A percentile compares a stretch with the other conserved stretches of the same genome.
Conservation (phyloP, 2,329 filamentous ascomycete species). For the Microdochium bolleyi region DNA sequence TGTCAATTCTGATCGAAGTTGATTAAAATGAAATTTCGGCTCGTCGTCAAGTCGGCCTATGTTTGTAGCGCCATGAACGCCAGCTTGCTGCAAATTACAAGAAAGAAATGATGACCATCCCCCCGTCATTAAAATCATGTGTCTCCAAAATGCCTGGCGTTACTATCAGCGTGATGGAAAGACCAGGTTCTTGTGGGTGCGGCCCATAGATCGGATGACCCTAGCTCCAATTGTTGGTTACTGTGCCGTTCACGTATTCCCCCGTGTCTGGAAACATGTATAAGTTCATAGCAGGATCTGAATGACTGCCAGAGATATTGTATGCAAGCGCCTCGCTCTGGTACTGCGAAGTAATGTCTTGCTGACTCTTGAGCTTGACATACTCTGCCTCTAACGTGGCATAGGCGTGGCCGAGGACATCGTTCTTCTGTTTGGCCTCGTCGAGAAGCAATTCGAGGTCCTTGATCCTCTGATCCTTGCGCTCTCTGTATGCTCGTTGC, state of each 20-base stretch:
- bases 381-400: slow-evolving; percentile 37
- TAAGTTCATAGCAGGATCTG: slow-evolving; percentile 12
- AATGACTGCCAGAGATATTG: slow-evolving; percentile 10
- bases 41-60: neutral
- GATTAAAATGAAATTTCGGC: neutral
- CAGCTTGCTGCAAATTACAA: neutral
- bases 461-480: slow-evolving; percentile 57
- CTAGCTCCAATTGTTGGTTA: neutral
- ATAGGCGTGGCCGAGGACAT: slow-evolving; percentile 46
- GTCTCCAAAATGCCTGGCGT: neutral
- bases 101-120: neutral
- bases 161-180: neutral
- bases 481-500: slow-evolving; percentile 52
- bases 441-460: slow-evolving; percentile 51
- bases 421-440: slow-evolving; percentile 46
- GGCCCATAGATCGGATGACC: neutral
- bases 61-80: neutral
- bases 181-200: neutral
- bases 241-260: slow-evolving; percentile 2
- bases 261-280: slow-evolving; percentile 12
- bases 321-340: slow-evolving; percentile 12
- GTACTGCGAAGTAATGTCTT: slow-evolving; percentile 16
- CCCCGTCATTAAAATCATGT: neutral
- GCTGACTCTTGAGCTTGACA: slow-evolving; percentile 26
- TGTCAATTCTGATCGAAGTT: neutral